Evolutionary conservation across 208 protist species (phyloP), one percentile per base, ranked within the genome.

Genomic region (Naegleria lovaniensis): DNA sequence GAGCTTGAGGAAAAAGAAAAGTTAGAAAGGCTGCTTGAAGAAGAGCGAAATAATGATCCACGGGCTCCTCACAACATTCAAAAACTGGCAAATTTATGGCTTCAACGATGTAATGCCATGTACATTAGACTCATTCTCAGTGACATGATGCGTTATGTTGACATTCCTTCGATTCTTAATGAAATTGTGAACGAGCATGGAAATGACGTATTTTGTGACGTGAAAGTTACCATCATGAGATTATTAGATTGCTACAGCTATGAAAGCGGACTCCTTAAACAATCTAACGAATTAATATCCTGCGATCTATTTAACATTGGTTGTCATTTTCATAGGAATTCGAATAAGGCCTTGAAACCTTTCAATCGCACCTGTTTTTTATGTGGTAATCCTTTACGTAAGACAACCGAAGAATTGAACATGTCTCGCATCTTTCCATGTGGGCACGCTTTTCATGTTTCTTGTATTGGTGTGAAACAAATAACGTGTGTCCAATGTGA

Each of bases 71-170:
- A 85, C 16, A 85, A 85, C 83, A 85, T 85, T 48, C 83, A 40
- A 29, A 85, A 85, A 85, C 29, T 85, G 5, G 83, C 40, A 29
- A 85, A 85, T 48, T 29, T 85, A 29, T 85, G 83, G 83, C 25
- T 85, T 43, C 83, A 85, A 85, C 43, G 83, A 85, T 39, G 33
- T 39, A 85, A 85, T 13, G n/a, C 83, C 11, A 29, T 51, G 39
- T 39, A 40, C 13, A 85, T 85, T n/a, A 85, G 83, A 48, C 39
- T 85, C 7, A 33, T 85, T 6, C 40, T 85, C 15, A 29, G 5
- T 22, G 83, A 85, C 9, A 40, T 85, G 83, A 85, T 85, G 83
- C 39, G 83, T 43, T 85, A 85, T 85, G 83, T 85, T 3, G 83
- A 85, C 29, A 85, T 85, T 43, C 83, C 83, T 19, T 51, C 83